Conservation (phyloP, 2,329 filamentous ascomycete species). For the Aspergillus viridinutans region DNA sequence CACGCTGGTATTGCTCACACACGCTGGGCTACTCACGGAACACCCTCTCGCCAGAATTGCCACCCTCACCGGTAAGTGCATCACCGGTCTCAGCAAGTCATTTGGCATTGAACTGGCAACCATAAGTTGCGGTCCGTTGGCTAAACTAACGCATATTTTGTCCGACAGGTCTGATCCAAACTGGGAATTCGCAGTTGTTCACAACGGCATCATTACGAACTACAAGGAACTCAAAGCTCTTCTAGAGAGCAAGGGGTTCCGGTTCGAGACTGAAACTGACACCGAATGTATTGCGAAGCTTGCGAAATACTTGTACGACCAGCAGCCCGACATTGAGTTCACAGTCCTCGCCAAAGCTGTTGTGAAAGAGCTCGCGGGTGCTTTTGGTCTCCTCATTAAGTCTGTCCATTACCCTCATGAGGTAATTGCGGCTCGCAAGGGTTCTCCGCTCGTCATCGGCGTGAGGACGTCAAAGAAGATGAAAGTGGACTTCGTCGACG, state of each 20-base stretch:
- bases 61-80: conserved; percentile 84
- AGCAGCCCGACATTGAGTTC: conserved; percentile 91
- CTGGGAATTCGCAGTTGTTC: conserved; percentile 96
- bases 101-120: not conserved
- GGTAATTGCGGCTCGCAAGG: conserved; percentile 96
- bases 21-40: conserved; percentile 96
- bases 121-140: not conserved
- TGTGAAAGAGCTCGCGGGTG: conserved; percentile 96
- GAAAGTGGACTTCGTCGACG: conserved; percentile 99
- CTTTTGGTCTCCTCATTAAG: conserved; percentile 95
- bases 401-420: conserved; percentile 98
- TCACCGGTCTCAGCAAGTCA: not conserved
- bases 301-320: conserved; percentile 95
- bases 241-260: conserved; percentile 89
- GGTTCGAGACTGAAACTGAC: conserved; percentile 98
- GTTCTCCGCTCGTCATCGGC: conserved; percentile 94
- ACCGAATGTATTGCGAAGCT: conserved; percentile 99
- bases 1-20: conserved; percentile 99
- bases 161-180: conserved; percentile 73
- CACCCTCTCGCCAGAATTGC: conserved; percentile 91
- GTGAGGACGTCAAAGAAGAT: conserved; percentile 97
- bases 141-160: not conserved
- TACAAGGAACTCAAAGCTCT: conserved; percentile 99
- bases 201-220: conserved; percentile 99
- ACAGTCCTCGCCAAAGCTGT: conserved; percentile 95